Conservation (phyloP, 1,284 basidiomycete species). For the Irpex sp. region DNA sequence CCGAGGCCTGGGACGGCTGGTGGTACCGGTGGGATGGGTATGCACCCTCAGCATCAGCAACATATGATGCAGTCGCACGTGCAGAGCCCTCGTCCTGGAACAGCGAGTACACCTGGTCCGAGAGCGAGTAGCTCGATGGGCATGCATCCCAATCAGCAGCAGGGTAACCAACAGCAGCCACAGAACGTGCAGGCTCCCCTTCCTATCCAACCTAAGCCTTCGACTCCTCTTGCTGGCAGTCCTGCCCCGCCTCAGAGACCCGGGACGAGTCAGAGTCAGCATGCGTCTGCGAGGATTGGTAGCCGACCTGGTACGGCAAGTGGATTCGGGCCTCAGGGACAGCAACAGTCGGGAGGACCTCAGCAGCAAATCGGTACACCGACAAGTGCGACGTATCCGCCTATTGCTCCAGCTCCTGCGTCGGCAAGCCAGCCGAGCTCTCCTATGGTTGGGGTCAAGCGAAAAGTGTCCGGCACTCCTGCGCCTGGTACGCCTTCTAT, state of each 20-base stretch:
- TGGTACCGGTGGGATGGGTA: constrained; percentile 14
- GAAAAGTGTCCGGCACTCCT: constrained; percentile 17
- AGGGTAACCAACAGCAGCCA: not conserved
- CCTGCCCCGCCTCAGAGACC: constrained; percentile 8
- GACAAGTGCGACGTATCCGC: constrained; percentile 19
- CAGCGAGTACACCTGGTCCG: constrained; percentile 9
- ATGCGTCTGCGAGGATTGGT: constrained; percentile 10
- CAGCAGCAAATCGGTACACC: constrained; percentile 18
- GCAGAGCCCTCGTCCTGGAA: constrained; percentile 10
- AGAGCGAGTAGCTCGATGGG: constrained; percentile 8
- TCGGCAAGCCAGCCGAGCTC: constrained; percentile 18
- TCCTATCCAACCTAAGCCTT: not conserved
- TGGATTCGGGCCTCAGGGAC: constrained; percentile 14
- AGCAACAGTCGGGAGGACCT: constrained; percentile 17
- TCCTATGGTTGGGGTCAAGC: constrained; percentile 22
- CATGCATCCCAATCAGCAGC: not conserved
- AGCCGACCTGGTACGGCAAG: constrained; percentile 19
- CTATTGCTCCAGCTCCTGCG: constrained; percentile 25
- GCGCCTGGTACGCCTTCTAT: constrained; percentile 9
- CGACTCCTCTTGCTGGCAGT: not conserved
- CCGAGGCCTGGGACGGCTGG: constrained; percentile 31
- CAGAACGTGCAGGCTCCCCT: constrained; percentile 1
- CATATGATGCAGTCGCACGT: constrained; percentile 6
- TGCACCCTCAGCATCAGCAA: constrained; percentile 20
- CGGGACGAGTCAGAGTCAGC: constrained; percentile 14